Percentiles rank a stretch among this genome's conserved stretches.
Evolutionary conservation across 2,329 filamentous ascomycete species (phyloP).

Genomic region (Bipolaris zeicola): DNA sequence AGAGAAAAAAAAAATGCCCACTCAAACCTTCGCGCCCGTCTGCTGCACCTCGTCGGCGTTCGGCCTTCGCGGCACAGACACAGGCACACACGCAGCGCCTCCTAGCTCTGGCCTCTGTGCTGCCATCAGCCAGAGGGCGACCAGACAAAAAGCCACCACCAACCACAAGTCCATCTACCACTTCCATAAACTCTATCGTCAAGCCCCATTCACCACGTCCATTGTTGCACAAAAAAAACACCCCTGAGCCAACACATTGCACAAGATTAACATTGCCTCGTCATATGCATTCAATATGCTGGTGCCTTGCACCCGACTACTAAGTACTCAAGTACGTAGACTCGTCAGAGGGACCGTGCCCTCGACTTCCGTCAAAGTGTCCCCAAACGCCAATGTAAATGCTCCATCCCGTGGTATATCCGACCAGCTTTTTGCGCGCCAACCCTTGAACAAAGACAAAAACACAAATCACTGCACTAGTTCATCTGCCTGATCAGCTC

Average conservation of each 20-base stretch:
- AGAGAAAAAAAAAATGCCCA: no score
- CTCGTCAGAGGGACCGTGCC: slow-evolving; percentile 20
- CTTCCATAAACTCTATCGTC: not conserved
- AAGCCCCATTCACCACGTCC: not conserved
- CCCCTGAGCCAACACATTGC: not conserved
- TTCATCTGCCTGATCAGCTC: slow-evolving; percentile 97
- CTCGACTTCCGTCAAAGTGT: slow-evolving; percentile 11
- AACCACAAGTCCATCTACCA: not conserved
- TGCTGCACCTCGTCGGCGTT: not conserved
- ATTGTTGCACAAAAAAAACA: not conserved
- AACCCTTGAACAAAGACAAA: slow-evolving; percentile 13
- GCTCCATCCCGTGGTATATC: slow-evolving; percentile 29
- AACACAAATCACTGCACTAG: slow-evolving; percentile 58
- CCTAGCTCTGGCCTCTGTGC: not conserved
- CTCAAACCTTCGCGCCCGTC: not conserved
- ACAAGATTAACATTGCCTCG: slow-evolving; percentile 1
- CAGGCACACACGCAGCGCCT: not conserved
- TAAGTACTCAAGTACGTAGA: not conserved
- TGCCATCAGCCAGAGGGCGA: not conserved
- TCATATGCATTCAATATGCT: slow-evolving; percentile 13
- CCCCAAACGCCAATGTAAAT: slow-evolving; percentile 31
- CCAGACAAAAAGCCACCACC: not conserved
- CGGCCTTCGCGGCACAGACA: no score
- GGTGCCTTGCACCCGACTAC: slow-evolving; percentile 15
- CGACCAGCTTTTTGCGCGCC: slow-evolving; percentile 20